Conservation (phyloP, 495 filamentous ascomycete species). For the Aspergillus wentii region DNA sequence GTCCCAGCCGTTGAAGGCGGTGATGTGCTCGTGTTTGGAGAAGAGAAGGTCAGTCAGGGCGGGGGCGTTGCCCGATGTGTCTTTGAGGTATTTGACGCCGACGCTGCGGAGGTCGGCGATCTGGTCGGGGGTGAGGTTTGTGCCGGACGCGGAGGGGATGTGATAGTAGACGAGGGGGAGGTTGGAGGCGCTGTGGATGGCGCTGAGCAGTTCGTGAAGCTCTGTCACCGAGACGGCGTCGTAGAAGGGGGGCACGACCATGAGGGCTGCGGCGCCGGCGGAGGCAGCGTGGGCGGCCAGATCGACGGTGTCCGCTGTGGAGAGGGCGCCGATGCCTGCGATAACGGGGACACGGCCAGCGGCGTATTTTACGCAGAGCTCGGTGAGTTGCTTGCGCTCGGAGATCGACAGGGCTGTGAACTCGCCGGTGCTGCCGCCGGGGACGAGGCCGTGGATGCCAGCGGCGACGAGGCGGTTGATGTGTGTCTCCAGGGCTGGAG, state of each 20-base stretch:
- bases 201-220: slow-evolving; percentile 24
- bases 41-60: slow-evolving; percentile 30
- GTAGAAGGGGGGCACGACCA: slow-evolving; percentile 39
- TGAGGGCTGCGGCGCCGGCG: slow-evolving; percentile 26
- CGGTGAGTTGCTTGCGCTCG: slow-evolving; percentile 35
- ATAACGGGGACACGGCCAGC: slow-evolving; percentile 31
- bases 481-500: slow-evolving; percentile 25
- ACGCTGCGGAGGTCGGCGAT: slow-evolving; percentile 23
- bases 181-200: slow-evolving; percentile 19
- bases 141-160: slow-evolving; percentile 24
- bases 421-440: slow-evolving; percentile 35
- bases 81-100: slow-evolving; percentile 32
- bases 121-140: slow-evolving; percentile 20
- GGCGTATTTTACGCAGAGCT: slow-evolving; percentile 30
- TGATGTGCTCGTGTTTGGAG: slow-evolving; percentile 23
- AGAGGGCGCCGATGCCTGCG: slow-evolving; percentile 24
- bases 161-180: slow-evolving; percentile 35
- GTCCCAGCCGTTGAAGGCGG: slow-evolving; percentile 34
- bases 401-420: slow-evolving; percentile 26
- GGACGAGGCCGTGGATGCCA: slow-evolving; percentile 35
- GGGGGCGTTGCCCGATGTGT: slow-evolving; percentile 33
- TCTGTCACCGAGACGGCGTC: slow-evolving; percentile 26
- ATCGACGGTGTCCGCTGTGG: slow-evolving; percentile 26
- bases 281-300: slow-evolving; percentile 26
- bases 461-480: slow-evolving; percentile 29